Base-by-base conservation (phyloP, 108 stramenopile genomes). In the Stephanodiscus minutulus region DNA sequence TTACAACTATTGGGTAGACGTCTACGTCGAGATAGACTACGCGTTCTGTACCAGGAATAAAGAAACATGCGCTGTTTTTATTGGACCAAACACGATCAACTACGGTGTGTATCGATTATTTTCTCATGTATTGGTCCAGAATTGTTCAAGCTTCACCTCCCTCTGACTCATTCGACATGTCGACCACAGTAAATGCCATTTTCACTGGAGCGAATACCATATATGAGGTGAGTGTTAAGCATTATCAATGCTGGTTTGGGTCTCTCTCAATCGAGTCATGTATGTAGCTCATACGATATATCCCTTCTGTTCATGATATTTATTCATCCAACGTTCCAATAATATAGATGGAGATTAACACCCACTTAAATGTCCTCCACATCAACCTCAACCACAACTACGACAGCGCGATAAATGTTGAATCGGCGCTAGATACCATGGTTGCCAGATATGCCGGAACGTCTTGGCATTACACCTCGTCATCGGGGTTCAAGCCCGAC, bases 1-100 rank as follows among this genome's bases (percentile, higher is more conserved):
- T 7, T 64, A 64, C 31, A 3, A 10, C 0, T 64, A 48, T 52
- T 18, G 48, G 31, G 64, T 64, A 0, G 64, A 46, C 13, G 5
- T 64, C n/a, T 64, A 44, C n/a, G 47, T 64, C 2, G 64, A 64
- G 27, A 29, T 64, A 31, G 64, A 64, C 11, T n/a, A 17, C n/a
- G 64, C 28, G 6, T 31, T 64, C 0, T 29, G 48, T 43, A 46
- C 1, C n/a, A 17, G 47, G 25, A 22, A 64, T 64, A 2, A 2
- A 1, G 41, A 44, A 12, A 8, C 10, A 31, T 58, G 35, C 15
- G 36, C 10, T 33, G n/a, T n/a, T 58, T 13, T 31, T 31, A 29
- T 35, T 47, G 48, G 61, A 6, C 35, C 41, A 13, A 18, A 62
- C 13, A 44, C 61, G n/a, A 13, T 62, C 24, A 47, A 44, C 24